A percentile compares a stretch with the other conserved stretches of the same genome.
phyloP scores from a whole-genome alignment of 129 eudicot genomes.

The Rutidosis leptorrhynchoides region DNA sequence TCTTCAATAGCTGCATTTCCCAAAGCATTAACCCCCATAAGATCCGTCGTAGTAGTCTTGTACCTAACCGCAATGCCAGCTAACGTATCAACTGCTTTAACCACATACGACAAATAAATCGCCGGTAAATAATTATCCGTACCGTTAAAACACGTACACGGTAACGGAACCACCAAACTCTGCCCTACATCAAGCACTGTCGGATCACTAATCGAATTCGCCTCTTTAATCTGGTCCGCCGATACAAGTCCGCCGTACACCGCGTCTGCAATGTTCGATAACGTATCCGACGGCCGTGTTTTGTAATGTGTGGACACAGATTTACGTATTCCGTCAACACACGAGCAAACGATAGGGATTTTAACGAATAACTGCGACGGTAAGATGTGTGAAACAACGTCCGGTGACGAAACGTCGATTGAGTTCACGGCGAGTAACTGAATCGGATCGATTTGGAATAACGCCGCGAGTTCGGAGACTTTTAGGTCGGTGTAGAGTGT shows the following conservation, averaged over 20 bases:
- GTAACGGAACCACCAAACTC: constrained; percentile 71
- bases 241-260: constrained; percentile 87
- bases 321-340: constrained; percentile 84
- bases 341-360: constrained; percentile 71
- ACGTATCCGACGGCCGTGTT: constrained; percentile 78
- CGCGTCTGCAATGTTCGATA: constrained; percentile 56
- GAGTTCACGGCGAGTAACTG: constrained; percentile 67
- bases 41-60: constrained; percentile 74
- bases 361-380: constrained; percentile 72
- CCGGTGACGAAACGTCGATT: constrained; percentile 72
- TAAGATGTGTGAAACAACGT: constrained; percentile 87
- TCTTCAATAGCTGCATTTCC: constrained; percentile 63
- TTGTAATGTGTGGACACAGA: constrained; percentile 61
- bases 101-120: constrained; percentile 81
- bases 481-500: constrained; percentile 93
- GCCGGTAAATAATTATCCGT: constrained; percentile 76
- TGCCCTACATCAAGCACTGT: constrained; percentile 67
- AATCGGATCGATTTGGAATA: constrained; percentile 80
- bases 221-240: constrained; percentile 86
- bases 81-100: constrained; percentile 60
- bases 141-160: constrained; percentile 89
- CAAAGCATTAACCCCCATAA: constrained; percentile 82
- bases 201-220: constrained; percentile 65
- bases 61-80: constrained; percentile 59
- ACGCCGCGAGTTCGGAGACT: constrained; percentile 81